A percentile compares a stretch with the other conserved stretches of the same genome.
Evolutionary conservation across 371 early-diverging fungal species (phyloP).

Genomic region (Mortierella sp.): DNA sequence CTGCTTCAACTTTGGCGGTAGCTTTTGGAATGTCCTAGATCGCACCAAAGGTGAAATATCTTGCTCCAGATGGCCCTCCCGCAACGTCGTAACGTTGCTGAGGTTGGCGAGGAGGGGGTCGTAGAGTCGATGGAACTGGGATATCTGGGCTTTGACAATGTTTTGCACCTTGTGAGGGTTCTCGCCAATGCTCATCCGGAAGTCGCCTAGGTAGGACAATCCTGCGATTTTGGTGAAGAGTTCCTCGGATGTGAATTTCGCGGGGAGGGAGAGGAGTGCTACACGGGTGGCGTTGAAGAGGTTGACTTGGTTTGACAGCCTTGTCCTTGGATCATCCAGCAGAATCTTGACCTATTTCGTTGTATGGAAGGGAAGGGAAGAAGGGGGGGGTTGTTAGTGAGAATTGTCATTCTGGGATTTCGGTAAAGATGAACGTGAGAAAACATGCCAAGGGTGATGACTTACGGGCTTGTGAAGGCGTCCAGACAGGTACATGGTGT

Average conservation of each 20-base stretch:
- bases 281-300: slow-evolving; percentile 88
- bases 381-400: background rate
- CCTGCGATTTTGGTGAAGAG: slow-evolving; percentile 89
- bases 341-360: slow-evolving; percentile 78
- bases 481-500: slow-evolving; percentile 95
- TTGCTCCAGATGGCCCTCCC: slow-evolving; percentile 67
- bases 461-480: slow-evolving; percentile 97
- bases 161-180: slow-evolving; percentile 96
- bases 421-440: background rate
- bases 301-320: slow-evolving; percentile 89
- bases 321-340: slow-evolving; percentile 89
- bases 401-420: background rate
- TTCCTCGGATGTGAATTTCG: slow-evolving; percentile 85
- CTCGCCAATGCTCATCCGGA: slow-evolving; percentile 94
- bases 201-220: slow-evolving; percentile 93
- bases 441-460: background rate
- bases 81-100: slow-evolving; percentile 77
- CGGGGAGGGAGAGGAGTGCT: slow-evolving; percentile 88
- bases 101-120: slow-evolving; percentile 83
- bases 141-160: slow-evolving; percentile 88
- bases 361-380: background rate
- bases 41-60: slow-evolving; percentile 39
- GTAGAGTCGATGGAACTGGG: slow-evolving; percentile 86
- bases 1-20: slow-evolving; percentile 48
- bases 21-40: slow-evolving; percentile 49